Evolutionary conservation across 768 basidiomycete genomes (phyloP), one percentile per base, ranked within the genome.

Genomic region (Collybia nuda): DNA sequence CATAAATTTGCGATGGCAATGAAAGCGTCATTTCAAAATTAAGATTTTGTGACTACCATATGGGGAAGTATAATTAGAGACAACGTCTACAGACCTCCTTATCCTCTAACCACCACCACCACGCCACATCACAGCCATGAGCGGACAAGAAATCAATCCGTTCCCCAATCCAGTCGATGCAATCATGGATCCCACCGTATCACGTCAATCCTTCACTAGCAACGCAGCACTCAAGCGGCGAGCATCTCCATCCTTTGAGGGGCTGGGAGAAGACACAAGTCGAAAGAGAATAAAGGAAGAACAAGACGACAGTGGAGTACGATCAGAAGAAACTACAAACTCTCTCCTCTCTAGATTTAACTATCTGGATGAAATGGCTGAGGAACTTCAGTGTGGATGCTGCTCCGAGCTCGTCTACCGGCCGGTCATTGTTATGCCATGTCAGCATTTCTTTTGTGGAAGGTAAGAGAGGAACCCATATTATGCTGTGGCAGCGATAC

Each of bases 361-460:
- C 40, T 73, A 90, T 49, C 77, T 77, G 19, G 82, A 86, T 37
- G 80, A 86, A 56, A 68, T 91, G 47, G 80, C 77, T 22, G 76
- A 87, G 61, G 90, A 92, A 63, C 76, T 93, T 36, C 85, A 90
- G 56, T 93, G 91, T 58, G 91, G 88, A 18, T 93, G 91, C 63
- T 93, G 91, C 67, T 79, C 88, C 15, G 90, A 82, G 51, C 74
- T 93, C 38, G 84, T 88, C 51, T 91, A 93, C 67, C 76, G 81
- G 52, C 91, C 91, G 2, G 90, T 93, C 14, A 72, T 91, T 23
- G 88, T 93, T 45, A 76, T 79, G 29, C 91, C 91, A 24, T 93
- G 91, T 65, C 88, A 92, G 58, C 91, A 93, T 74, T 91, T 88
- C 76, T 93, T 92, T 63, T 93, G 91, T 61, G 91, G 91, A 67